Conservation (phyloP, 208 protist genomes). For the Trichomonas tenax region DNA sequence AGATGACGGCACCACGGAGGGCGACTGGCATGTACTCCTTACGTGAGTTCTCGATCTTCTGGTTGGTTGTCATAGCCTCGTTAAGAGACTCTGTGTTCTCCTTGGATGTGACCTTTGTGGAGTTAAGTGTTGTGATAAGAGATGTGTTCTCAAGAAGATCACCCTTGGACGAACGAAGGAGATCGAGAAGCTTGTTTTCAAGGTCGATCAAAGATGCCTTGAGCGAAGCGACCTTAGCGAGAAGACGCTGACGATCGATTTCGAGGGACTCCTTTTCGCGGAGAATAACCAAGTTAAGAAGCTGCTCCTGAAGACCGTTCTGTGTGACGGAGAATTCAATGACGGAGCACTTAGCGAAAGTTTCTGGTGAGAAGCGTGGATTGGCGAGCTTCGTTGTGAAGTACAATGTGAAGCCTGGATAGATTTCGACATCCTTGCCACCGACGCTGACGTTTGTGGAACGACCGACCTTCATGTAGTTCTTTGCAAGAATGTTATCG, state of each 20-base stretch:
- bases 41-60: slow-evolving; percentile 75
- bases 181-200: slow-evolving; percentile 81
- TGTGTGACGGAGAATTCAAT: slow-evolving; percentile 99
- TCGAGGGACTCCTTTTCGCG: slow-evolving; percentile 88
- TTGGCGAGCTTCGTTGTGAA: slow-evolving; percentile 91
- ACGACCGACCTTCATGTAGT: slow-evolving; percentile 56
- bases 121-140: slow-evolving; percentile 77
- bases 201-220: slow-evolving; percentile 57
- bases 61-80: slow-evolving; percentile 73
- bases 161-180: slow-evolving; percentile 59
- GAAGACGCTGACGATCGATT: slow-evolving; percentile 74
- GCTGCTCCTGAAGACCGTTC: slow-evolving; percentile 52
- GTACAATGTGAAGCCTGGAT: slow-evolving; percentile 60
- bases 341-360: slow-evolving; percentile 84
- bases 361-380: slow-evolving; percentile 88
- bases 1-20: slow-evolving; percentile 80
- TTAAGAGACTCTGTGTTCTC: slow-evolving; percentile 80
- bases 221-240: slow-evolving; percentile 55
- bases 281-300: slow-evolving; percentile 74
- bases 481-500: slow-evolving; percentile 87
- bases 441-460: slow-evolving; percentile 58
- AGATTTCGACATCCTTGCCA: slow-evolving; percentile 48
- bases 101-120: slow-evolving; percentile 83
- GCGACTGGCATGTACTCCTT: slow-evolving; percentile 89
- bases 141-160: slow-evolving; percentile 55